Conservation (phyloP, 2,329 filamentous ascomycete genomes). For the Dendryphion nanum region DNA sequence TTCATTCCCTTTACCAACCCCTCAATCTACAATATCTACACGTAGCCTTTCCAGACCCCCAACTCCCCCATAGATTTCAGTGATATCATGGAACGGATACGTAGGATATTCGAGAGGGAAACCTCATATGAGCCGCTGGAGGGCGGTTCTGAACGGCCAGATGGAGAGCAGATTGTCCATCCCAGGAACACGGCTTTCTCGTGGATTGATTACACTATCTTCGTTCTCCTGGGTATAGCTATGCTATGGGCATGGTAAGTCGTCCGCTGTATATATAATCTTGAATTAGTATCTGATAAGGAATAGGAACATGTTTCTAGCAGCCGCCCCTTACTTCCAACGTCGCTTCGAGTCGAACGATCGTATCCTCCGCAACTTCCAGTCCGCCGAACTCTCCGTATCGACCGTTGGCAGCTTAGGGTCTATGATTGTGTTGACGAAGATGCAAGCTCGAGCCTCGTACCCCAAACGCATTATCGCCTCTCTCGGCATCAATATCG, state of each 20-base stretch:
- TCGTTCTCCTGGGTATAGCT: conserved; percentile 79
- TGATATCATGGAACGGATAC: conserved; percentile 39
- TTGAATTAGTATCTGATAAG: conserved; percentile 8
- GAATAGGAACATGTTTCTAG: conserved; percentile 93
- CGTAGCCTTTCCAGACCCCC: too few relatives aligned
- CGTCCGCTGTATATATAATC: too few relatives aligned
- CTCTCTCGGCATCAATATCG: conserved; percentile 74
- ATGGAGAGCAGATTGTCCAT: conserved; percentile 34
- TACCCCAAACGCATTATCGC: conserved; percentile 84
- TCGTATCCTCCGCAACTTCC: conserved; percentile 78
- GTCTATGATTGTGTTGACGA: conserved; percentile 73
- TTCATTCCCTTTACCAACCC: too few relatives aligned
- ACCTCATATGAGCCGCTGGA: conserved; percentile 39
- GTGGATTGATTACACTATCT: conserved; percentile 82
- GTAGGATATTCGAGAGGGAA: conserved; percentile 27
- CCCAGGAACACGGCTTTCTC: conserved; percentile 59
- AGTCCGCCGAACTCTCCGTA: conserved; percentile 82
- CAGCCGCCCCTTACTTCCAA: conserved; percentile 90
- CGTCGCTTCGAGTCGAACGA: conserved; percentile 69
- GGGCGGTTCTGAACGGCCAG: conserved; percentile 33
- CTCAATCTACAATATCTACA: too few relatives aligned
- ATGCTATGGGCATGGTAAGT: conserved; percentile 97
- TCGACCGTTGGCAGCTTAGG: conserved; percentile 80
- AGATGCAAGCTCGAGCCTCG: conserved; percentile 76
- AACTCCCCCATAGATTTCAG: conserved; percentile 2